phyloP scores from a whole-genome alignment of 805 yeast species.

The Nakazawaea wyomingensis region DNA sequence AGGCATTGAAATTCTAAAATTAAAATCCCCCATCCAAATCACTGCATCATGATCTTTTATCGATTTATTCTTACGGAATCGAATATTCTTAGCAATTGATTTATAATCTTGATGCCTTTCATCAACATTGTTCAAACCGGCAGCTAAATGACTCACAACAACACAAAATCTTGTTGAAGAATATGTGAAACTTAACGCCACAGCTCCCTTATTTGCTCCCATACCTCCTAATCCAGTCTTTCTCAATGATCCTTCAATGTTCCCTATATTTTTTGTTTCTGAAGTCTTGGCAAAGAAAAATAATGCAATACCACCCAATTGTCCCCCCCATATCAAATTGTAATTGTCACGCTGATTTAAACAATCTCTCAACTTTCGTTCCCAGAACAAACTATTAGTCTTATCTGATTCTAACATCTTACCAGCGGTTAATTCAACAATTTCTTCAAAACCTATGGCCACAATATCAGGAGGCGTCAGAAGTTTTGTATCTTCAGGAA shows the following conservation, averaged over 20 bases:
- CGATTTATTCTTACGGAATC: conserved; percentile 72
- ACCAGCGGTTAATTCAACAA: conserved; percentile 77
- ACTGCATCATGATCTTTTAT: conserved; percentile 80
- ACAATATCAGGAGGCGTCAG: conserved; percentile 58
- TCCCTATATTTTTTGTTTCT: conserved; percentile 46
- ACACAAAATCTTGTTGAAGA: conserved; percentile 68
- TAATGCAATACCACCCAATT: conserved; percentile 78
- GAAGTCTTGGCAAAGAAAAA: conserved; percentile 60
- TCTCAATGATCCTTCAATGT: conserved; percentile 71
- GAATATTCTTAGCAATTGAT: conserved; percentile 67
- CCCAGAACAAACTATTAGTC: conserved; percentile 58
- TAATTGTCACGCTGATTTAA: conserved; percentile 41
- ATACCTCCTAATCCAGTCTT: conserved; percentile 78
- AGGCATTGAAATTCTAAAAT: conserved; percentile 68
- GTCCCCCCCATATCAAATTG: conserved; percentile 64
- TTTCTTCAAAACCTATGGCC: conserved; percentile 84
- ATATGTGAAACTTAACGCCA: conserved; percentile 61
- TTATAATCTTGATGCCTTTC: conserved; percentile 86
- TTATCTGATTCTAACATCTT: conserved; percentile 79
- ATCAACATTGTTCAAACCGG: conserved; percentile 75
- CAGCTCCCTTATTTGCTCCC: conserved; percentile 64
- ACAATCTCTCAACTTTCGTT: conserved; percentile 46
- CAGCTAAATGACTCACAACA: conserved; percentile 89
- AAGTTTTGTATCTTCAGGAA: conserved; percentile 31
- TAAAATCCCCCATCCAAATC: conserved; percentile 94